Evolutionary conservation across 345 rosid species (phyloP).

Genomic region (Ceriops tagal): DNA sequence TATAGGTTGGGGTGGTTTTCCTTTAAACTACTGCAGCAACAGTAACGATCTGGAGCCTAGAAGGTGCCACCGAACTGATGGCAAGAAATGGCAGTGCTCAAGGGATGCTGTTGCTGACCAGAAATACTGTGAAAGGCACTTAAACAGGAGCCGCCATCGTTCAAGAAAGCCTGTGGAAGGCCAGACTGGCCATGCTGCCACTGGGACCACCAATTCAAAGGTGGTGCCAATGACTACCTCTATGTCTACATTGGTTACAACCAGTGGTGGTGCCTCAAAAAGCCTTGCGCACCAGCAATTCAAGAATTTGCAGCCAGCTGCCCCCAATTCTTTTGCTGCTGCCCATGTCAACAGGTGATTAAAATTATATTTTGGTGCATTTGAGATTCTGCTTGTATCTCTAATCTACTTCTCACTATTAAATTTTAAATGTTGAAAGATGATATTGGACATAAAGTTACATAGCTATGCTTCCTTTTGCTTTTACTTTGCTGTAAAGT

Average conservation of each 20-base stretch:
- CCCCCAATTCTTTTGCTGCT: constrained; percentile 32
- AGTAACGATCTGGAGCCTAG: constrained; percentile 63
- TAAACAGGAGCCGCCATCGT: constrained; percentile 83
- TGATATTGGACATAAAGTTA: background rate
- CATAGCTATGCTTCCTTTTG: constrained; percentile 3
- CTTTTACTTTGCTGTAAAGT: constrained; percentile 23
- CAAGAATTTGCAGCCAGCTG: constrained; percentile 33
- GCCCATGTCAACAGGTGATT: constrained; percentile 22
- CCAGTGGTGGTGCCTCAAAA: constrained; percentile 31
- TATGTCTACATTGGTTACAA: constrained; percentile 23
- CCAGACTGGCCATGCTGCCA: constrained; percentile 45
- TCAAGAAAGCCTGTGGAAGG: constrained; percentile 86
- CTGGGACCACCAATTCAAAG: constrained; percentile 36
- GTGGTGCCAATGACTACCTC: constrained; percentile 30
- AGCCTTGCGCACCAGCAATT: constrained; percentile 30
- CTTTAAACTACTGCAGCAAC: constrained; percentile 49
- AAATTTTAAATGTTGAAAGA: too few species aligned
- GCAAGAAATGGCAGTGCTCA: constrained; percentile 87
- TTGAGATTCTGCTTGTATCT: background rate
- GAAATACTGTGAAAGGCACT: constrained; percentile 77
- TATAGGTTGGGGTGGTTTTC: constrained; percentile 67
- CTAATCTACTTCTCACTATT: background rate
- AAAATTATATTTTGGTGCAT: background rate
- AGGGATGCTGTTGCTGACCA: constrained; percentile 71
- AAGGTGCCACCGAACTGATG: constrained; percentile 77